Conservation (phyloP, 805 yeast genomes). For the Candida glaebosa region DNA sequence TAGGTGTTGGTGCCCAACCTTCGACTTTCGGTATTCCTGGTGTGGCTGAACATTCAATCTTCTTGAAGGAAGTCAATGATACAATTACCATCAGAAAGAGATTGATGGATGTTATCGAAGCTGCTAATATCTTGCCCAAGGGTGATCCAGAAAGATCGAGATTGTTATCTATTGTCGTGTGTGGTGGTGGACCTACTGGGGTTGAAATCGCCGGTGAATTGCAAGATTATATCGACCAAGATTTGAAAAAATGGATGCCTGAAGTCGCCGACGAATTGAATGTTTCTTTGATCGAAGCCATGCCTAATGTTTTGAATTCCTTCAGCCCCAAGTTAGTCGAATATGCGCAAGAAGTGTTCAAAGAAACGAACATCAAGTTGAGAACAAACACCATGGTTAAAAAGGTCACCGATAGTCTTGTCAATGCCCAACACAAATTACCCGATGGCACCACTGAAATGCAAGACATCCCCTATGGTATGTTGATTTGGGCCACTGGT, state of each 20-base stretch:
- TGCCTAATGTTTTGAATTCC: conserved; percentile 81
- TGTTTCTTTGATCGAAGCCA: conserved; percentile 84
- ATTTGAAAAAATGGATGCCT: conserved; percentile 85
- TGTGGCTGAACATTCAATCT: conserved; percentile 82
- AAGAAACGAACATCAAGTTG: conserved; percentile 63
- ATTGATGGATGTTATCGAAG: conserved; percentile 84
- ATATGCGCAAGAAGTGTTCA: conserved; percentile 78
- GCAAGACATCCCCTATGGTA: conserved; percentile 79
- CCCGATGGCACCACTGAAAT: conserved; percentile 62
- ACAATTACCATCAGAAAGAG: conserved; percentile 79
- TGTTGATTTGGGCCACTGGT: conserved; percentile 97
- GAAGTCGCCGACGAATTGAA: conserved; percentile 75
- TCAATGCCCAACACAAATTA: conserved; percentile 65
- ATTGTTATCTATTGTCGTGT: conserved; percentile 82
- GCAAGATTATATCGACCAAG: conserved; percentile 92
- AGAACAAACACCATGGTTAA: conserved; percentile 85
- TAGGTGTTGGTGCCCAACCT: conserved; percentile 94
- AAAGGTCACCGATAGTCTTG: conserved; percentile 68
- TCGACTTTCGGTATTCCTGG: conserved; percentile 95
- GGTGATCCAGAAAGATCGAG: conserved; percentile 79
- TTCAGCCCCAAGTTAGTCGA: conserved; percentile 66
- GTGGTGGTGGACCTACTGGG: conserved; percentile 99
- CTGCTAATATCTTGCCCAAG: conserved; percentile 76
- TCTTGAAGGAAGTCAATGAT: conserved; percentile 86
- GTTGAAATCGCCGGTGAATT: conserved; percentile 96